phyloP scores from a whole-genome alignment of 495 filamentous ascomycete genomes.

The Lasiosphaeris hirsuta region DNA sequence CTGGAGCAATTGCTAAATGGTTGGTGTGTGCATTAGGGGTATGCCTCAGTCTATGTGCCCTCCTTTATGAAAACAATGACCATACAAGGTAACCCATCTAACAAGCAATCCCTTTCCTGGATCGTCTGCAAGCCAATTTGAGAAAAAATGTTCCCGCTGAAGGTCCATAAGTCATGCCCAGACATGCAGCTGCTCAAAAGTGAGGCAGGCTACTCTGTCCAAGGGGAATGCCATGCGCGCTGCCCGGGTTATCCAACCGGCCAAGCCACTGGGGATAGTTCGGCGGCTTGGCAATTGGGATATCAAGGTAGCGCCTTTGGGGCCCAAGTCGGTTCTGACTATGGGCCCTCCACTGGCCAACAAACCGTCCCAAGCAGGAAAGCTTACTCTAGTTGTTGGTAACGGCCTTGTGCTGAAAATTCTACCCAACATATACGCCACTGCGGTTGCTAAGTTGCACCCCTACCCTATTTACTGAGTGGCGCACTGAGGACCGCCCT shows the following conservation, averaged over 20 bases:
- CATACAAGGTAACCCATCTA: neutral
- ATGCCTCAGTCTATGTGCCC: slow-evolving; percentile 3
- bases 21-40: neutral
- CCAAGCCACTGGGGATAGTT: too few species aligned
- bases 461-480: slow-evolving; percentile 68
- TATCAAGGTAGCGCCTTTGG: too few species aligned
- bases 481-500: slow-evolving; percentile 68
- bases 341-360: neutral
- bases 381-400: neutral
- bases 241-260: neutral
- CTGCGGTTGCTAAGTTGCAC: neutral
- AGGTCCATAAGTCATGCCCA: slow-evolving; percentile 9
- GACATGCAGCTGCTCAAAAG: neutral
- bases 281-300: too few species aligned
- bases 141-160: neutral
- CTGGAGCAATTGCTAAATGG: neutral
- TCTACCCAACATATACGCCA: neutral
- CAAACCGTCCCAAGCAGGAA: neutral
- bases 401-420: neutral
- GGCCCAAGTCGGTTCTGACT: too few species aligned
- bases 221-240: neutral
- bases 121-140: neutral
- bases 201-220: neutral
- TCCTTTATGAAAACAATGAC: slow-evolving; percentile 2
- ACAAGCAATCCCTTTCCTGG: neutral